Base-by-base conservation (phyloP, 306 rosid genomes). In the Acacia confusa region DNA sequence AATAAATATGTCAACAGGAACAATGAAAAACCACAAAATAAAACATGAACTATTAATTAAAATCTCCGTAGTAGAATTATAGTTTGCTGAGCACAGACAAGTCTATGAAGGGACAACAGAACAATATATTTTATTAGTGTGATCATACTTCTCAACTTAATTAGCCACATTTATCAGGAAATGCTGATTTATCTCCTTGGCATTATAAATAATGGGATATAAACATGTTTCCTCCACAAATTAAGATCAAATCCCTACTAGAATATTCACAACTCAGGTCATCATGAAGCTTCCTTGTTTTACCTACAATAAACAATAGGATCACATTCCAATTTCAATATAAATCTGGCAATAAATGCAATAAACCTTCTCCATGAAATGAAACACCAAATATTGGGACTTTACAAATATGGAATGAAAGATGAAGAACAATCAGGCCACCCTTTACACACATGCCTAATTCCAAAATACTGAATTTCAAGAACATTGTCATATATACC, bases 401-500 rank as follows among this genome's bases (percentile, higher is more conserved):
- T 69, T 68, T 74, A 41, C 72, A 67, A 34, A 70, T 78, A 40
- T 16, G 40, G 60, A 64, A 70, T 47, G 65, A 48, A 71, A 79
- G 16, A 52, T 12, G 0, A 64, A 47, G 64, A 80, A 55, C 41
- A 75, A 78, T 78, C 81, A 81, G 41, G 73, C 28, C 76, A 81
- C 47, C 74, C 77, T 73, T 63, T 76, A 70, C 8, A 70, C 43
- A 47, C 74, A 77, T 30, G 55, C 55, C 82, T 78, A 57, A 60
- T 69, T 61, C 75, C 34, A 79, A 75, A 63, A 80, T 70, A 60
- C 47, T 44, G 50, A 52, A 28, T 24, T 58, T 75, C 41, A 24
- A 79, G 52, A 69, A 44, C 57, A 69, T 77, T 52, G 44, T 75
- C 80, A 89, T 32, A 85, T 47, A 75, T 93, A 95, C 99, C 97